A percentile compares a stretch with the other conserved stretches of the same genome.
These are phyloP conservation scores for Solanum hybrid DNA, from an alignment of 305 asterid genomes.

Conservation along the genomic window DNA sequence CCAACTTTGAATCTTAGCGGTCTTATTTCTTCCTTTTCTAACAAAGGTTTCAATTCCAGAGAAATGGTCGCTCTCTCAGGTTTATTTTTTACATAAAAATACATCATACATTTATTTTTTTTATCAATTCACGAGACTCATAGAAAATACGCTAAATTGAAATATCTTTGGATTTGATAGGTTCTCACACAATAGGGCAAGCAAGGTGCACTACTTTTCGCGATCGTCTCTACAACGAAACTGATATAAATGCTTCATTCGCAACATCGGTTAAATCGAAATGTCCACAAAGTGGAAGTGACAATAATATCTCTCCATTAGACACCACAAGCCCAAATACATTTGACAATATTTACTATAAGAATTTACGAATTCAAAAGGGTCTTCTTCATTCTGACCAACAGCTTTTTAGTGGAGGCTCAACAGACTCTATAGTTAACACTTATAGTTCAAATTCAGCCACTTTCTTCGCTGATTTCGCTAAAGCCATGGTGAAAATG, in stretches of 20 bases:
- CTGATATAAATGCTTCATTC: slow-evolving; percentile 9
- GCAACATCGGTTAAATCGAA: slow-evolving; percentile 6
- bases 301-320: slow-evolving; percentile 15
- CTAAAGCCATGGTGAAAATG: slow-evolving; percentile 28
- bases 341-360: slow-evolving; percentile 22
- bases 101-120: too few relatives aligned
- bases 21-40: slow-evolving; percentile 49
- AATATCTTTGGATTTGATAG: not conserved
- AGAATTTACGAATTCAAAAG: slow-evolving; percentile 15
- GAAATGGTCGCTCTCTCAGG: slow-evolving; percentile 81
- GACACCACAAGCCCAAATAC: slow-evolving; percentile 17
- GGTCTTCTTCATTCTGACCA: slow-evolving; percentile 24
- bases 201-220: slow-evolving; percentile 28
- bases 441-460: slow-evolving; percentile 20
- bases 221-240: slow-evolving; percentile 13
- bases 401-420: not conserved
- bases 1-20: slow-evolving; percentile 24
- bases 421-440: slow-evolving; percentile 15
- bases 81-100: not conserved
- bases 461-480: slow-evolving; percentile 17
- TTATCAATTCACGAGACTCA: too few relatives aligned
- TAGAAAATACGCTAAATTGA: too few relatives aligned
- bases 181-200: slow-evolving; percentile 29
- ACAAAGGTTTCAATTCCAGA: slow-evolving; percentile 43
- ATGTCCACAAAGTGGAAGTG: slow-evolving; percentile 24